Base-by-base conservation (phyloP, 306 rosid species). In the Adenanthera pavonina region DNA sequence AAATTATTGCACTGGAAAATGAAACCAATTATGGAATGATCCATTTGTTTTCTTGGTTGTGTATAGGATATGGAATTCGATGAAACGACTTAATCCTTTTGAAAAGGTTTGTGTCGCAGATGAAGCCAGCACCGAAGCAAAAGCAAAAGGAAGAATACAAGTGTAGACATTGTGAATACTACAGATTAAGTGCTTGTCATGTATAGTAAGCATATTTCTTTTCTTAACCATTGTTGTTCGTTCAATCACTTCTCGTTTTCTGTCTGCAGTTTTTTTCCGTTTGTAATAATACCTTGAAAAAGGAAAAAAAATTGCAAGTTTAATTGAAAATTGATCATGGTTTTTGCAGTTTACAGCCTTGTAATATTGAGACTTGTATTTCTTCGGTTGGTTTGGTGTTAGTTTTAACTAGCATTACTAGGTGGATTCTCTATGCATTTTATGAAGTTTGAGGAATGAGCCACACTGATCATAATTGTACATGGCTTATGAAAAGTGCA, bases 21-120 rank as follows among this genome's bases (percentile, higher is more conserved):
- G 64, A 60, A 60, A 33, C 44, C 10, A 71, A 71, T 67, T 2
- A 40, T 51, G 68, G 17, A 71, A 38, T 67, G 72, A 49, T 77
- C 49, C 48, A 16, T 84, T 49, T 75, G 84, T 57, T 57, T 38
- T 56, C 62, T 38, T 74, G 86, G 17, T 60, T 49, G 70, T 76
- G 34, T 69, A 2, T 87, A 92, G 98, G 98, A 86, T 84, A 91
- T 92, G 97, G 92, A 84, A 76, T 94, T 92, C 83, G 91, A 94
- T 86, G 98, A 94, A 85, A 85, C 95, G 78, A 78, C 97, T 5
- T 90, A 83, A 88, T 65, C 87, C 77, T 83, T 89, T 77, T 72
- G 40, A 67, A 52, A 77, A 81, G 88, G 84, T 80, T 74, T 64
- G 48, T n/a, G 83, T 91, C 82, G 87, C 84, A 61, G 92, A 91